A percentile compares a stretch with the other conserved stretches of the same genome.
Evolutionary conservation across 768 basidiomycete species (phyloP).

Genomic region (Asterophora lycoperdoides): DNA sequence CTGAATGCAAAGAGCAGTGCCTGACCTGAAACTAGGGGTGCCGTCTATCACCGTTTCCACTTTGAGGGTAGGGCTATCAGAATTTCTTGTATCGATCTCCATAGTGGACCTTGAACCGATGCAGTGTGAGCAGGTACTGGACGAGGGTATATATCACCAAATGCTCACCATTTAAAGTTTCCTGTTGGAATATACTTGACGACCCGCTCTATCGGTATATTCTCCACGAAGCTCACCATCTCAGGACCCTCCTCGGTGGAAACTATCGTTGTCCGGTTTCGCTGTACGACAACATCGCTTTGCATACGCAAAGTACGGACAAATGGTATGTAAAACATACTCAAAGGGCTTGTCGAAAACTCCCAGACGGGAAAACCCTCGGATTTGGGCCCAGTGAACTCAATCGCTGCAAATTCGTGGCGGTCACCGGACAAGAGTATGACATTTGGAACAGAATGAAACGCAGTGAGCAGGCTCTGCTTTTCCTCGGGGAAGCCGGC

Average conservation of each 20-base stretch:
- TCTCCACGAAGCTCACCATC: constrained; percentile 22
- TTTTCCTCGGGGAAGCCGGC: constrained; percentile 60
- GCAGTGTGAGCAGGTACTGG: not conserved
- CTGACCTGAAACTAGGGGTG: constrained; percentile 44
- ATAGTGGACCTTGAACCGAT: constrained; percentile 49
- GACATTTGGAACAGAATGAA: constrained; percentile 69
- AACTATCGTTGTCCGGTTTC: constrained; percentile 25
- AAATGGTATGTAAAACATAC: constrained; percentile 65
- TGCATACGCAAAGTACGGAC: constrained; percentile 44
- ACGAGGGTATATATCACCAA: not conserved
- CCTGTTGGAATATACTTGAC: constrained; percentile 60
- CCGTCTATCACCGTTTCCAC: constrained; percentile 64
- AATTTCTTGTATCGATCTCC: constrained; percentile 62
- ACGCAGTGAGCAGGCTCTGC: constrained; percentile 46
- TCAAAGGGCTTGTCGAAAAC: constrained; percentile 67
- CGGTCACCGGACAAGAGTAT: constrained; percentile 69
- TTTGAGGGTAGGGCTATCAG: constrained; percentile 44
- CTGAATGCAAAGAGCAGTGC: constrained; percentile 14
- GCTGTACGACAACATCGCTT: constrained; percentile 41
- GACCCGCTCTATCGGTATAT: constrained; percentile 51
- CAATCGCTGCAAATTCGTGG: constrained; percentile 74
- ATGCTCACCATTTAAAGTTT: constrained; percentile 59
- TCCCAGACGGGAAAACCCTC: constrained; percentile 46
- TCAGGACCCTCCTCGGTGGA: constrained; percentile 24
- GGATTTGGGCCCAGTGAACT: constrained; percentile 42